Percentiles rank a stretch among this genome's conserved stretches.
These are phyloP conservation scores for Penicilliopsis zonata DNA, from an alignment of 495 filamentous ascomycete species.

Conservation along the genomic window DNA sequence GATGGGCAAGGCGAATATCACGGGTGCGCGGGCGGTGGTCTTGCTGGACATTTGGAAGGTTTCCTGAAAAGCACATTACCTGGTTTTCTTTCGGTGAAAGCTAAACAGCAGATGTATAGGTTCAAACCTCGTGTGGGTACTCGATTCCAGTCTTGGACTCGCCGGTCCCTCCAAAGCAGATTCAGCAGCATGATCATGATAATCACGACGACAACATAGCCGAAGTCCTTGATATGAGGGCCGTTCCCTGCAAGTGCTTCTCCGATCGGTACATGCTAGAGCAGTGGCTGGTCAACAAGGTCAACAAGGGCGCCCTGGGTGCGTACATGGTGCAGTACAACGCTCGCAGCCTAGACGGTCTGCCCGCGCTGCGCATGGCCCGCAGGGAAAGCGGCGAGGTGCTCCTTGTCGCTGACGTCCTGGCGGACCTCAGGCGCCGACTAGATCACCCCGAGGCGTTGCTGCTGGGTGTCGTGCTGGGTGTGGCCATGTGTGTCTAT, in stretches of 20 bases:
- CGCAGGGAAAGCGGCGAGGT: conserved; percentile 6
- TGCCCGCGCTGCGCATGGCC: conserved; percentile 37
- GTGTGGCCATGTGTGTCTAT: too few relatives aligned
- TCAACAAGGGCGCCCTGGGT: conserved; percentile 23
- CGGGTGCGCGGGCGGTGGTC: conserved; percentile 50
- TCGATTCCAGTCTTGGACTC: conserved; percentile 34
- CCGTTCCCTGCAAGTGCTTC: too few relatives aligned
- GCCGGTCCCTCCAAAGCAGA: too few relatives aligned
- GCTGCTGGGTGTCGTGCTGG: too few relatives aligned
- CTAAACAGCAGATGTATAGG: conserved; percentile 15
- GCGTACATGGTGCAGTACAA: conserved; percentile 39
- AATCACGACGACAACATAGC: conserved; percentile 9
- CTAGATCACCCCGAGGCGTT: too few relatives aligned
- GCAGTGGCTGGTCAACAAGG: conserved; percentile 27
- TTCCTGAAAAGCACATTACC: conserved; percentile 1
- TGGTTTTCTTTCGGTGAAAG: neutral
- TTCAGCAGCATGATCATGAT: too few relatives aligned
- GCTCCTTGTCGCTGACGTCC: too few relatives aligned
- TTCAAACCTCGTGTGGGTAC: conserved; percentile 47
- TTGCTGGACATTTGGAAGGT: conserved; percentile 57
- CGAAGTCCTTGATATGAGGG: too few relatives aligned
- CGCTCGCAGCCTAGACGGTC: conserved; percentile 36
- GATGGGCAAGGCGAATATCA: conserved; percentile 16
- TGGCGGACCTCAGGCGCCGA: too few relatives aligned
- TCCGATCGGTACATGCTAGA: conserved; percentile 34